Evolutionary conservation across 495 filamentous ascomycete species (phyloP).

Genomic region (Acidiella bohemica): DNA sequence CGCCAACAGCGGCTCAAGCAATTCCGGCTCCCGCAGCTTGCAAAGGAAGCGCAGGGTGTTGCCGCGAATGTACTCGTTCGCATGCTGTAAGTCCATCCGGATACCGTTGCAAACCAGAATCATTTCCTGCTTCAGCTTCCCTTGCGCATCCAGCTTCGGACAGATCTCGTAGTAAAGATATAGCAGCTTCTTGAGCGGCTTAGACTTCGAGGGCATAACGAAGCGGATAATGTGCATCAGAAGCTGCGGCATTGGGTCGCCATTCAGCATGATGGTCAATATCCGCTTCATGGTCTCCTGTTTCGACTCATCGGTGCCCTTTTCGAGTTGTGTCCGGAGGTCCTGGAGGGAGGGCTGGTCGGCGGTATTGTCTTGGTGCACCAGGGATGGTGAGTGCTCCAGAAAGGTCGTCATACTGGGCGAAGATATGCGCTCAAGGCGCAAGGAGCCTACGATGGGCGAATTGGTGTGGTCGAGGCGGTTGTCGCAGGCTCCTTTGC

Average conservation of each 20-base stretch:
- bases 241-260: conserved; percentile 85
- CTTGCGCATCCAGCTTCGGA: conserved; percentile 78
- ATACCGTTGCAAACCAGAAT: conserved; percentile 99
- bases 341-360: conserved; percentile 85
- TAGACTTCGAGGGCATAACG: conserved; percentile 95
- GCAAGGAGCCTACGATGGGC: too few species aligned
- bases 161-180: conserved; percentile 99
- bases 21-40: conserved; percentile 90
- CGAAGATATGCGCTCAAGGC: too few species aligned
- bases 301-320: conserved; percentile 93
- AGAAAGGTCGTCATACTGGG: conserved; percentile 85
- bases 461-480: neutral
- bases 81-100: conserved; percentile 88
- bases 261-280: conserved; percentile 93
- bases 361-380: conserved; percentile 88
- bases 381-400: conserved; percentile 83
- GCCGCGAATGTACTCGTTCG: conserved; percentile 96
- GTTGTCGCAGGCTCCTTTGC: conserved; percentile 4
- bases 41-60: conserved; percentile 93
- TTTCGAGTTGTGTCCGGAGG: conserved; percentile 86
- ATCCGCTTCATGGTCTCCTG: conserved; percentile 97
- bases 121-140: conserved; percentile 98
- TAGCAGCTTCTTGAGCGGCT: conserved; percentile 91
- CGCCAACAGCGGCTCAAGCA: conserved; percentile 88
- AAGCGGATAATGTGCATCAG: conserved; percentile 99